Evolutionary conservation across 371 early-diverging fungal species (phyloP), one percentile per base, ranked within the genome.

Genomic region (Batkoa obscura): DNA sequence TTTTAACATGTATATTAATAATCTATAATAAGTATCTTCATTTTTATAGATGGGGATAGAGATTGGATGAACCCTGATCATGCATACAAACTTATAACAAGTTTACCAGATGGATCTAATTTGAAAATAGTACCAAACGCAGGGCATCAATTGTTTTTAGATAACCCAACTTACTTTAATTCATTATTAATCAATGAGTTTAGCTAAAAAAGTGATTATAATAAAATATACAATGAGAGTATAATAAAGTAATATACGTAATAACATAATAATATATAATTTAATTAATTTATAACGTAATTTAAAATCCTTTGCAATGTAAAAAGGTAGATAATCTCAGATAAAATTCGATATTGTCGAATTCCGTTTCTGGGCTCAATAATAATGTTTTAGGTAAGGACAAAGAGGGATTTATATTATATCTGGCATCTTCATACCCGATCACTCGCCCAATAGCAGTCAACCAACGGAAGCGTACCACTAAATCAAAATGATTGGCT

Each of bases 11-110:
- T 23, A 23, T 23, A 23, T 23, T 23, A 23, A 23, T 23, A 23
- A 23, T 23, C 23, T 23, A 23, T 23, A 23, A 23, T 23, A 23
- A 23, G 23, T 23, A 23, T 23, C 23, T 23, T 23, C 23, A 23
- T 23, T 23, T 23, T 23, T 23, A 23, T 23, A 23, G 23, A 68
- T 43, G 68, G 70, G 5, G 60, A 60, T 5, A 60, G 64, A 45
- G 94, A 94, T 73, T 94, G 92, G 92, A 91, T 94, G 90, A 90
- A 92, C 61, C 76, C 75, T 56, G 67, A 69, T 15, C 77, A 79
- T 15, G 91, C 86, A 32, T 73, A 77, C 50, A 64, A 73, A 46
- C 82, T 76, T 4, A 70, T 62, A 33, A 57, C 64, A 13, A 50
- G 59, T 5, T 83, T 85, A 77, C 65, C 60, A 4, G 79, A 78